Base-by-base conservation (phyloP, 768 basidiomycete species). In the Lanmaoa rubissima region DNA sequence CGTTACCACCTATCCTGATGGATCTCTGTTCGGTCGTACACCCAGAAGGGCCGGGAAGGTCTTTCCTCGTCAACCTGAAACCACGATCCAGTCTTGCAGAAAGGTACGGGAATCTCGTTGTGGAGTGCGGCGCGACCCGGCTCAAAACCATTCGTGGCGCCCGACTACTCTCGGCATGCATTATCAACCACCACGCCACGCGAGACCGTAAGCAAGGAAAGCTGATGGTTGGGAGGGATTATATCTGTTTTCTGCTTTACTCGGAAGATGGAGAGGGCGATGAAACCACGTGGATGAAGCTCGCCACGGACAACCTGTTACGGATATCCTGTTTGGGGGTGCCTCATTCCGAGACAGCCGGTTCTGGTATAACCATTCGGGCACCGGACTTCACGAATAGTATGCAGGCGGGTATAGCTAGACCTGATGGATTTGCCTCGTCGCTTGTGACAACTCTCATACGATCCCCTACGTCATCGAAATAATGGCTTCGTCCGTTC, bases 161-260 rank as follows among this genome's bases (percentile, higher is more conserved):
- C 38, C 39, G 17, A n/a, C 54, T 26, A 24, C 46, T 57, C 34
- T 57, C 56, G 2, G 56, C 16, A n/a, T 57, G 54, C 26, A 43
- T 57, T 4, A 48, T 57, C 40, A 57, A 57, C 40, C 46, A 57
- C 21, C 41, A 56, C 19, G 54, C 17, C 8, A 24, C 26, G 13
- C 26, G 13, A 24, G 31, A n/a, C 38, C 52, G 38, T 4, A 39
- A 28, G 1, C 34, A 58, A 48, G 57, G 57, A 28, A 58, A 19
- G 35, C 24, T 57, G 28, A 21, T 48, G 10, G 45, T 43, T 4
- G 55, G 47, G 13, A 24, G 16, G 35, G 55, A 57, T 2, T 48
- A 57, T 26, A 57, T 57, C n/a, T 57, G 47, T 26, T 38, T 57
- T 31, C 47, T 48, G 10, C 55, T 48, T n/a, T 57, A 58, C 28